Conservation (phyloP, 352 stramenopile species). For the Phytophthora syringae region DNA sequence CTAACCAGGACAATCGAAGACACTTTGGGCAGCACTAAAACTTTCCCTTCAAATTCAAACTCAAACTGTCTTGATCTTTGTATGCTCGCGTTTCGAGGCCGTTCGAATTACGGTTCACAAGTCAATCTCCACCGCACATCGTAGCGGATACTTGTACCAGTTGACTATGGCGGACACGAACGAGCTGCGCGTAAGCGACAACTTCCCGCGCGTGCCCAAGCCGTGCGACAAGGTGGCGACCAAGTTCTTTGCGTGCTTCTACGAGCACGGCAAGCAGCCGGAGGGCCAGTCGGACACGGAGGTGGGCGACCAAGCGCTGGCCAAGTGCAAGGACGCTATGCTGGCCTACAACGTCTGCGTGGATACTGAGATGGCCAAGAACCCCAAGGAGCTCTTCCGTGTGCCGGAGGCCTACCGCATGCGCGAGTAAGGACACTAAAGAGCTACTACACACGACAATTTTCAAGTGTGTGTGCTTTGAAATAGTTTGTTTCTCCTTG, state of each 20-base stretch:
- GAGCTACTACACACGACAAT: constrained; percentile 20
- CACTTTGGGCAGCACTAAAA: constrained; percentile 8
- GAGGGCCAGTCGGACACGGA: constrained; percentile 59
- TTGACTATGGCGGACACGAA: constrained; percentile 39
- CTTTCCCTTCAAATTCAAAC: constrained; percentile 9
- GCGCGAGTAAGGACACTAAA: constrained; percentile 42
- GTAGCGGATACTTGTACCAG: constrained; percentile 15
- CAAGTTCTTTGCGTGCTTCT: constrained; percentile 85
- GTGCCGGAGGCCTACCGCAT: constrained; percentile 83
- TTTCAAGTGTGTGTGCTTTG: constrained; percentile 6
- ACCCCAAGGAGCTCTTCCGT: constrained; percentile 80
- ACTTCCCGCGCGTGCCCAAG: constrained; percentile 82
- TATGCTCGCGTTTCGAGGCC: constrained; percentile 44
- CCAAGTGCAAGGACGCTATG: constrained; percentile 57
- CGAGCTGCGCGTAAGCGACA: constrained; percentile 64
- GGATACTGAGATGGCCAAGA: constrained; percentile 54
- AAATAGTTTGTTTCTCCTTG: constrained; percentile 36
- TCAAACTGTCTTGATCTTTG: constrained; percentile 49
- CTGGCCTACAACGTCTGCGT: constrained; percentile 82
- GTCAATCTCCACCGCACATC: constrained; percentile 32
- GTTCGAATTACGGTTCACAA: constrained; percentile 27
- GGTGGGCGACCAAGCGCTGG: constrained; percentile 71
- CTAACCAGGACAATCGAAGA: constrained; percentile 23
- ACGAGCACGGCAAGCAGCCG: constrained; percentile 81
- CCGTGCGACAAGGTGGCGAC: constrained; percentile 72